Evolutionary conservation across 805 yeast species (phyloP), one percentile per base, ranked within the genome.

Genomic region (Yarrowia sp.): DNA sequence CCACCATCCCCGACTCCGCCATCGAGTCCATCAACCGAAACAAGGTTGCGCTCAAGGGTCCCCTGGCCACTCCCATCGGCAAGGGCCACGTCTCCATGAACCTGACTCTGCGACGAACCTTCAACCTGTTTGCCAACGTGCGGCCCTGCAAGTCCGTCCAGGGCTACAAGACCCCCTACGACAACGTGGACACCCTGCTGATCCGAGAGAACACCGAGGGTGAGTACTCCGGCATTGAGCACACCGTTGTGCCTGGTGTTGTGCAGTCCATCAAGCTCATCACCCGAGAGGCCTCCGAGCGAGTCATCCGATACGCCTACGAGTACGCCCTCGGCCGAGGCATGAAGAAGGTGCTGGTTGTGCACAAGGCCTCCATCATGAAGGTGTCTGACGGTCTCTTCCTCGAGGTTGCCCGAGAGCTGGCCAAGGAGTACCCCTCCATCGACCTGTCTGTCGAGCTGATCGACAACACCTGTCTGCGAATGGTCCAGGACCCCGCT

Each of bases 161-260:
- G 66, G 99, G 99, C 73, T 92, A 84, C 85, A 83, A 91, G 77
- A 94, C 98, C 65, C 96, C 93, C 55, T 88, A 88, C 78, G 81
- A 80, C 68, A 82, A 88, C 75, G 98, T 94, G 67, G 96, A 94
- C 79, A 87, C 97, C 66, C 97, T 93, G 35, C 81, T 94, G 71
- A 92, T 94, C 76, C 91, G 99, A 83, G 99, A 94, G 79, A 94
- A 94, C 83, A 93, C 97, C 69, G 98, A 93, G 80, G 97, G 97
- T 80, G 98, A 93, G 79, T 93, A 90, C 81, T 92, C 97, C 31
- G 99, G 99, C 80, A 92, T 94, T 70, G 99, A 94, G 82, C 99
- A 94, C 81, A 88, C 90, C 67, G 91, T 94, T 67, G 96, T 91
- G 63, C 97, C 97, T 67, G 99, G 99, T 74, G 98, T 94, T 62